A percentile compares a stretch with the other conserved stretches of the same genome.
Evolutionary conservation across 2,329 filamentous ascomycete genomes (phyloP).

Genomic region (Fusarium sp.): DNA sequence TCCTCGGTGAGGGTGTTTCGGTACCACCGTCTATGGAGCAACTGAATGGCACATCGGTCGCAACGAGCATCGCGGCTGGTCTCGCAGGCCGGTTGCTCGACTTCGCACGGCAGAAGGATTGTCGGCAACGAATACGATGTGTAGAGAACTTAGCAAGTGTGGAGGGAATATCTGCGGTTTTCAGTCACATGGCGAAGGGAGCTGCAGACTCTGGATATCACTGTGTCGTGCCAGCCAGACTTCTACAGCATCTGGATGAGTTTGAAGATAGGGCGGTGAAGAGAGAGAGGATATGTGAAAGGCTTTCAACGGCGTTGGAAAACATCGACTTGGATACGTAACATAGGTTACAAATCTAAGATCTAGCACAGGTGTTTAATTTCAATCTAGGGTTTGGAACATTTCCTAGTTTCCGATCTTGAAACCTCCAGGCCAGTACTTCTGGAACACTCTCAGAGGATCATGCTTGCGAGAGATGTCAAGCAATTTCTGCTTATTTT

Average conservation of each 20-base stretch:
- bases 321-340: conserved; percentile 14
- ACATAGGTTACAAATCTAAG: not conserved
- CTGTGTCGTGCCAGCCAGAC: conserved; percentile 8
- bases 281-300: conserved; percentile 15
- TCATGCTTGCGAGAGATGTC: conserved; percentile 29
- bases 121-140: too few species aligned
- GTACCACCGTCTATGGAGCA: too few species aligned
- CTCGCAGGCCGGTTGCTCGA: too few species aligned
- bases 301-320: conserved; percentile 3
- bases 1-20: too few species aligned
- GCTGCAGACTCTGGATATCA: conserved; percentile 10
- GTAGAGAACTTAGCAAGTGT: too few species aligned
- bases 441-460: conserved; percentile 14
- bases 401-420: conserved; percentile 9
- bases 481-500: conserved; percentile 19
- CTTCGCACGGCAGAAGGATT: too few species aligned
- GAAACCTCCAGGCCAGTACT: conserved; percentile 26
- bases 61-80: too few species aligned
- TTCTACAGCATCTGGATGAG: conserved; percentile 13
- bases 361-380: not conserved
- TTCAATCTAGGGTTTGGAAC: too few species aligned
- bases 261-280: not conserved
- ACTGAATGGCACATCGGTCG: too few species aligned
- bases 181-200: conserved; percentile 13
- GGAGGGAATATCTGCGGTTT: not conserved